Base-by-base conservation (phyloP, 192 early-diverging fungal genomes). In the Phycomyces blakesleeanus region DNA sequence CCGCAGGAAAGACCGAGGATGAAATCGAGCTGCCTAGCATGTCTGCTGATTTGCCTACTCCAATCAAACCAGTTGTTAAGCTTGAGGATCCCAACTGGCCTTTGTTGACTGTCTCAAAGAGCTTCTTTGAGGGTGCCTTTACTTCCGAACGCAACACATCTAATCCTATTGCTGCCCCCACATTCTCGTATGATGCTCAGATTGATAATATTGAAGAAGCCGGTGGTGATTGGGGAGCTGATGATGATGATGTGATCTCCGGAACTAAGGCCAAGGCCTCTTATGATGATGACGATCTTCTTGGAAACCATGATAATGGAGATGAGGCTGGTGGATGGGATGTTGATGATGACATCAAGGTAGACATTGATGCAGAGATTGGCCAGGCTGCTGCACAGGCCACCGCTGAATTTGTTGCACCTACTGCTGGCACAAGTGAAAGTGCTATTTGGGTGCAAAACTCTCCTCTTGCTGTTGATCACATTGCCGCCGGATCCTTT, bases 401-500 rank as follows among this genome's bases (percentile, higher is more conserved):
- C 1, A 69, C 81, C 0, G 77, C 78, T 21, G 78, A 82, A 21
- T 93, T 91, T 76, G 81, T 84, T 55, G 74, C 90, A 2, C 94
- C 94, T 10, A 81, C 85, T 42, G 76, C 87, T 9, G 95, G 95
- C 11, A 78, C 84, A 7, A 79, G 72, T 62, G 84, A 93, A 63
- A 78, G 74, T 11, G 87, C 89, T 12, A 44, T 81, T 11, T 97
- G 94, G 93, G 79, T 83, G 49, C 88, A 89, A 59, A 95, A 91
- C 77, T 97, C 95, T 5, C 76, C 77, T 21, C 77, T 93, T 57
- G 91, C 95, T 14, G 91, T 85, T 0, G 95, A 99, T 74, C 95
- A 97, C 68, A 86, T 96, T 69, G 93, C 94, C 0, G 95, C 95
- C 12, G 97, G 97, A 44, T 87, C 90, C 22, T 98, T 96, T 72